Evolutionary conservation across 331 rosid species (phyloP), one percentile per base, ranked within the genome.

Genomic region (Quercus phellos): DNA sequence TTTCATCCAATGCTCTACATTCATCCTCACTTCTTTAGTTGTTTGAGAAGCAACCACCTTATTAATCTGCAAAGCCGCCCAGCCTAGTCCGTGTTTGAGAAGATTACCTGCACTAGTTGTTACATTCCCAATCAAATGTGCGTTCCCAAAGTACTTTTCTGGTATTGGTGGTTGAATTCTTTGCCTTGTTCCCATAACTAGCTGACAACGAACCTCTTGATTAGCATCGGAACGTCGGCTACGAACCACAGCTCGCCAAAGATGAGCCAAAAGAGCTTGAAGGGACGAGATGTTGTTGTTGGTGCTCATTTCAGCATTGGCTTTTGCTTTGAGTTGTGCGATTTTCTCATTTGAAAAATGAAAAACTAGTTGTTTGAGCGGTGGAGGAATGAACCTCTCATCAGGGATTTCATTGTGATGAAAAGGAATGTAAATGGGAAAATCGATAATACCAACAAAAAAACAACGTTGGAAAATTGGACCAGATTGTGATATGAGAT

Each of bases 31-130:
- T 17, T 60, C 73, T 2, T 19, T 68, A 1, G 17, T 4, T 3
- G 78, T 63, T 4, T 35, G 46, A 7, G 61, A 56, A 54, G 74
- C 60, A 2, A 81, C 24, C 53, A 14, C 14, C 22, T 17, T 35
- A 71, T 76, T 71, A 2, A 81, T 76, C 55, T 64, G 6, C 74
- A 14, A 72, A 6, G 81, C 78, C 4, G 70, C 81, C 77, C 50
- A 27, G 7, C 81, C 81, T 2, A 63, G 18, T 35, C 71, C 78
- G 1, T 9, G 5, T 11, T 70, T 3, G 7, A 73, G 50, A 29
- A 79, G 74, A 12, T 43, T 59, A 16, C 77, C 54, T 10, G 61
- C 73, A 1, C 34, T 75, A 17, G 42, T 0, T 22, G 9, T 22
- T 4, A 61, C 61, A 1, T 0, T 0, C 51, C n/a, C 61, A 0